Base-by-base conservation (phyloP, 495 filamentous ascomycete genomes). In the Coniosporium apollinis region DNA sequence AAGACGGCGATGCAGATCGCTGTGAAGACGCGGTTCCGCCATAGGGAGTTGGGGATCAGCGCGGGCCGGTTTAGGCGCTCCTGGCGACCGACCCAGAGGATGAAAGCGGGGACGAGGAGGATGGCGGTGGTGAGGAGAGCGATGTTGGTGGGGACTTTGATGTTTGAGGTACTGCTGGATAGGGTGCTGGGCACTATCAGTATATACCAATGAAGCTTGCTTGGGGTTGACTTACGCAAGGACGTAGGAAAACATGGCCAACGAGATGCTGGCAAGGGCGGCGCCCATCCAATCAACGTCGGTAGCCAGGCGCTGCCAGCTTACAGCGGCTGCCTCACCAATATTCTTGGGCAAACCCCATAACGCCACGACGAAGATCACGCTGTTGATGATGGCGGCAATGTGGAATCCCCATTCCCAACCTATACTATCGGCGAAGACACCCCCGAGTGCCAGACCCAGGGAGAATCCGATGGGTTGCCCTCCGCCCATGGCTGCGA, bases 21-120 rank as follows among this genome's bases (percentile, higher is more conserved):
- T 0, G 61, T 62, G 41, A 73, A 72, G 22, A 52, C 45, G 9
- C 39, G 24, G 30, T 70, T 66, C 1, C 42, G 47, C 68, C 68
- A 73, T 0, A 73, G 52, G 1, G 57, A 57, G 37, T 70, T 68
- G 1, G 61, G 66, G 22, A 72, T 68, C 9, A 69, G 47, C 17
- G 60, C 55, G 4, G 55, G 58, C 5, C 49, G 39, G 14, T 44
- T 42, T 1, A 55, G 48, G 8, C 51, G 49, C 36, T 65, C 61
- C 42, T 65, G 65, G 10, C 57, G 49, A 3, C 46, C 52, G 15
- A 65, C 54, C 57, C 64, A 67, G 19, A 58, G 41, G 13, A 61
- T 44, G 46, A 72, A 72, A 4, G 38, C 34, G 0, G 60, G 44
- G 4, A 70, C 42, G 0, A 70, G 45, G n/a, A 53, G 19, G 21